These are phyloP conservation scores for Mariannaea elegans DNA, from an alignment of 2,329 filamentous ascomycete species.

Conservation along the genomic window DNA sequence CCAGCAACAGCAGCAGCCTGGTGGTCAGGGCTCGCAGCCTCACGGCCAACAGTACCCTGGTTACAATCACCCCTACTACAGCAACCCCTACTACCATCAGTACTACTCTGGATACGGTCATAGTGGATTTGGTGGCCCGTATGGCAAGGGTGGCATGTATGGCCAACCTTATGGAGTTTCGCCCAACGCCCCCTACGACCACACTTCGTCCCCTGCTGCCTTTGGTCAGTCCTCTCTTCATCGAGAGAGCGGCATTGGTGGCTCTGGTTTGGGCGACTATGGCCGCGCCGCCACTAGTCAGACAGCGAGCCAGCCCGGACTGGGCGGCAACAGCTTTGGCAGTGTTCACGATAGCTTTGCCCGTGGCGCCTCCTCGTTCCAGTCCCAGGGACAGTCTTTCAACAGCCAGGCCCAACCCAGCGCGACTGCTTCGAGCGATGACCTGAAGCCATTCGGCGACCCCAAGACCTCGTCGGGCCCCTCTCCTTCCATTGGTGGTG, in stretches of 20 bases:
- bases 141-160: constrained; percentile 64
- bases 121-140: constrained; percentile 60
- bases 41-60: constrained; percentile 61
- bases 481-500: constrained; percentile 64
- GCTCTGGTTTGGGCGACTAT: constrained; percentile 64
- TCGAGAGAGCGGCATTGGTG: constrained; percentile 56
- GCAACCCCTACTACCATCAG: constrained; percentile 69
- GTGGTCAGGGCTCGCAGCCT: constrained; percentile 54
- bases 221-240: constrained; percentile 65
- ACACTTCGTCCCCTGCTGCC: constrained; percentile 61
- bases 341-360: constrained; percentile 65
- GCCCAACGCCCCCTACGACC: constrained; percentile 65
- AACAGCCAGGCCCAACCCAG: constrained; percentile 59
- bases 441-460: constrained; percentile 68
- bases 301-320: constrained; percentile 58
- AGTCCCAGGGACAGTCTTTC: constrained; percentile 64
- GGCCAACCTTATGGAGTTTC: constrained; percentile 66
- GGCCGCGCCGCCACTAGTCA: constrained; percentile 60
- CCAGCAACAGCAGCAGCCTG: constrained; percentile 55
- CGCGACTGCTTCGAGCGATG: constrained; percentile 55
- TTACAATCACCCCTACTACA: constrained; percentile 67
- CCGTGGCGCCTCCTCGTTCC: constrained; percentile 62
- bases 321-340: constrained; percentile 61
- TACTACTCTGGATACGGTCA: constrained; percentile 67
- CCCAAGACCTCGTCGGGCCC: constrained; percentile 63